Base-by-base conservation (phyloP, 1,284 basidiomycete species). In the Bondarzewia mesenterica region DNA sequence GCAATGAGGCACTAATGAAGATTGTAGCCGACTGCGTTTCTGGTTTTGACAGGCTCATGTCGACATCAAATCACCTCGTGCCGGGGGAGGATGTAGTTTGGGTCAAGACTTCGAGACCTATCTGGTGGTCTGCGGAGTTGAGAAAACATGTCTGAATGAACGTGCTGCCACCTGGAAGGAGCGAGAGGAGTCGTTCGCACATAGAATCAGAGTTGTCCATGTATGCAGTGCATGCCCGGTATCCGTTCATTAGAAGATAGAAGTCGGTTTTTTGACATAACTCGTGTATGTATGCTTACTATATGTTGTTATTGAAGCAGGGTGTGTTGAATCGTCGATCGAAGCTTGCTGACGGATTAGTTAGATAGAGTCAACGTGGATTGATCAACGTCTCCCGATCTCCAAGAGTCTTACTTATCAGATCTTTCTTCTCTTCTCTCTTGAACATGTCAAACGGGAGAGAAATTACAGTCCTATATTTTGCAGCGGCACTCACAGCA, bases 21-120 rank as follows among this genome's bases (percentile, higher is more conserved):
- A 25, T 23, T 46, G 21, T 57, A 83, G 79, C 68, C 50, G 73
- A 83, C 26, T 65, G 72, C 47, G 67, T 72, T 48, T 93, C 91
- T 0, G 87, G 82, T 0, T 87, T 96, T 51, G 81, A 85, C 40
- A 88, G 89, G 1, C 60, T 89, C 20, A 66, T 99, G 0, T 96
- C 93, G 1, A 95, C 93, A 0, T 95, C 92, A 0, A 99, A 98
- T 60, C 91, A 95, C 57, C 70, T 97, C 2, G 62, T 89, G 0
- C 80, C 80, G 0, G 72, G 73, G 5, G 74, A 85, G 52, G 59
- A 68, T 4, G 61, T 67, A 2, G 84, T 94, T 10, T 78, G 73
- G 56, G 69, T 98, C 44, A 77, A 78, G 58, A 97, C 93, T 0
- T 79, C 85, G 21, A 78, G 74, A 50, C 88, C 92, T 0, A 84